These are phyloP conservation scores for Penicillium silybi DNA, from an alignment of 495 filamentous ascomycete genomes.

Conservation along the genomic window DNA sequence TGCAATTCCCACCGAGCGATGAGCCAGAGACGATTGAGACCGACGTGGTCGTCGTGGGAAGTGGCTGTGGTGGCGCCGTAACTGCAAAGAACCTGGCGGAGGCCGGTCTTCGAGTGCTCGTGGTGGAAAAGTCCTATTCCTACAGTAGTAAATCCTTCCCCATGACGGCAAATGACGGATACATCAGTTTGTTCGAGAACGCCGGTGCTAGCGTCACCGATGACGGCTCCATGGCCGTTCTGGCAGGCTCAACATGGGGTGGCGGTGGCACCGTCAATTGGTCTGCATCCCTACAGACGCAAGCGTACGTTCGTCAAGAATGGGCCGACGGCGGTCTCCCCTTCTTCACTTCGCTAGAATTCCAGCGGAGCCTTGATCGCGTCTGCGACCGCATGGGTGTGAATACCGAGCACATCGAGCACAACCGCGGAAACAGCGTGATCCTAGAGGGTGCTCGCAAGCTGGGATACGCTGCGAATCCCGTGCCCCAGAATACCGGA, in stretches of 20 bases:
- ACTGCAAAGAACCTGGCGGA: slow-evolving; percentile 76
- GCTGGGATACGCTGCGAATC: slow-evolving; percentile 66
- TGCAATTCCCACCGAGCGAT: slow-evolving; percentile 46
- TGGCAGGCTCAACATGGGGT: slow-evolving; percentile 76
- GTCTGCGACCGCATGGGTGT: slow-evolving; percentile 75
- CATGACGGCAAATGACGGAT: slow-evolving; percentile 57
- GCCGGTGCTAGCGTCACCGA: slow-evolving; percentile 52
- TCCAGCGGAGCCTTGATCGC: slow-evolving; percentile 70
- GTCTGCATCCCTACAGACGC: slow-evolving; percentile 79
- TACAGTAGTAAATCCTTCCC: slow-evolving; percentile 70
- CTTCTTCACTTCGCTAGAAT: slow-evolving; percentile 74
- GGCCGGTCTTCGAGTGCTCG: slow-evolving; percentile 67
- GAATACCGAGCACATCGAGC: slow-evolving; percentile 58
- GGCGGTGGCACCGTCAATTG: slow-evolving; percentile 88
- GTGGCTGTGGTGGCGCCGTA: slow-evolving; percentile 83
- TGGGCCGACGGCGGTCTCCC: slow-evolving; percentile 72
- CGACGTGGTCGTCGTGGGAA: slow-evolving; percentile 82
- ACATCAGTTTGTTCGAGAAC: slow-evolving; percentile 60
- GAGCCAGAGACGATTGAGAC: slow-evolving; percentile 58
- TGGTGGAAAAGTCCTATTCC: slow-evolving; percentile 78
- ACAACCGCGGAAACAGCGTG: slow-evolving; percentile 64
- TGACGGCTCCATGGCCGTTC: slow-evolving; percentile 56
- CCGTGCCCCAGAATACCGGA: slow-evolving; percentile 77
- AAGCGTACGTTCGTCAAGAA: slow-evolving; percentile 74
- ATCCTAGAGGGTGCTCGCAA: slow-evolving; percentile 72